Evolutionary conservation across 306 rosid genomes (phyloP), one percentile per base, ranked within the genome.

Genomic region (Myrica gale): DNA sequence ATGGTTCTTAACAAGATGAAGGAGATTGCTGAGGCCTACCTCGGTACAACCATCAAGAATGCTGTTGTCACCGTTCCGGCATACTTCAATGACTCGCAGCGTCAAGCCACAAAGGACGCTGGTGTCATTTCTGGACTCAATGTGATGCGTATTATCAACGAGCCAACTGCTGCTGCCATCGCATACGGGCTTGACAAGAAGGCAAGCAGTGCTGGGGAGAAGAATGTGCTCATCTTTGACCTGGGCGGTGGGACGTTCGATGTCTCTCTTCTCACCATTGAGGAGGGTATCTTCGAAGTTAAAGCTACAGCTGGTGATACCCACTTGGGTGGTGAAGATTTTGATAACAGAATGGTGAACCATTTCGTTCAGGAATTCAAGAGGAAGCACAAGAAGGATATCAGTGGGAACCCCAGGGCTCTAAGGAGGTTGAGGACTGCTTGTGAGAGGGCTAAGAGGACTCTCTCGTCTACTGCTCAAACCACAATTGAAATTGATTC

Each of bases 311-410:
- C 90, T 21, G 90, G 90, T 74, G 90, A 87, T 68, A 87, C 90
- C 9, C 90, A 87, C 79, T 79, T 87, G 81, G 90, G 90, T 2
- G 90, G 90, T 79, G 88, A 87, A 73, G 90, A 87, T 73, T 87
- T 87, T 77, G 86, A 87, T 50, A 87, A 82, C 71, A 87, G 88
- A 61, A 84, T 84, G 88, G 88, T 84, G 78, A 87, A 84, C 48
- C 90, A 87, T 87, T 87, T 87, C 15, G 88, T 87, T 68, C 86
- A 87, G 56, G 90, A 87, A 10, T 87, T 87, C 60, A 87, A 81
- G 82, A 81, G 90, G 57, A 84, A 87, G 77, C 65, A 81, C 78
- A 84, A 87, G 69, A 84, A 84, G 58, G 88, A 84, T 52, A 84
- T 87, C 46, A 79, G 83, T 74, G 90, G 90, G 60, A 84, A 84